Evolutionary conservation across 176 grass and related monocot genomes (phyloP), one percentile per base, ranked within the genome.

Genomic region (Eragrostis nindensis): DNA sequence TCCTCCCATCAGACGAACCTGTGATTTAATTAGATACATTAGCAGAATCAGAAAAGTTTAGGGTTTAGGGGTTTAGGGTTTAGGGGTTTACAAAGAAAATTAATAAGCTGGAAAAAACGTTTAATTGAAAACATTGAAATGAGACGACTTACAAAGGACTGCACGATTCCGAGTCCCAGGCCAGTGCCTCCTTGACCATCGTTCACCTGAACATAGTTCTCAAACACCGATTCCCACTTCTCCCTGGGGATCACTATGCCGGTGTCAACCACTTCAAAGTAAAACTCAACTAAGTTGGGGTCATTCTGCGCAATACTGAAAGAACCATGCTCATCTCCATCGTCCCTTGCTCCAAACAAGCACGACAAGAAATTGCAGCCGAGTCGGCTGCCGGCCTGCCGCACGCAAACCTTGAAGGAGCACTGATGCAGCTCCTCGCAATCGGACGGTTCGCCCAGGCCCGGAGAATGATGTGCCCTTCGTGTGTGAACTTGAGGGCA

Each of bases 1-100:
- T 15, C 95, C 95, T 22, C 95, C 92, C 95, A 94, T 92, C 32
- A 98, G 27, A 57, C 92, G 90, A 57, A 98, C 95, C 95, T 94
- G 40, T 71, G 60, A 46, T 42, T 22, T n/a, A n/a, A 22, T 65
- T 22, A 43, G 14, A 12, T 24, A 41, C 16, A n/a, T n/a, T 29
- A 46, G 7, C 29, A 48, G 27, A 15, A 16, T 0, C 21, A 56
- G 54, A n/a, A n/a, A n/a, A n/a, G n/a, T n/a, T n/a, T n/a, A n/a
- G n/a, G n/a, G n/a, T n/a, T n/a, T n/a, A n/a, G n/a, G n/a, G n/a
- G n/a, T n/a, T n/a, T n/a, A n/a, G n/a, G n/a, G n/a, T n/a, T n/a
- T n/a, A 25, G 26, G 26, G 26, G 1, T 56, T 86, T 3, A 40
- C 16, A 53, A 72, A 76, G 22, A 41, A 76, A 71, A 29, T 67